phyloP scores from a whole-genome alignment of 1,284 basidiomycete genomes.

The Sparassis latifolia region DNA sequence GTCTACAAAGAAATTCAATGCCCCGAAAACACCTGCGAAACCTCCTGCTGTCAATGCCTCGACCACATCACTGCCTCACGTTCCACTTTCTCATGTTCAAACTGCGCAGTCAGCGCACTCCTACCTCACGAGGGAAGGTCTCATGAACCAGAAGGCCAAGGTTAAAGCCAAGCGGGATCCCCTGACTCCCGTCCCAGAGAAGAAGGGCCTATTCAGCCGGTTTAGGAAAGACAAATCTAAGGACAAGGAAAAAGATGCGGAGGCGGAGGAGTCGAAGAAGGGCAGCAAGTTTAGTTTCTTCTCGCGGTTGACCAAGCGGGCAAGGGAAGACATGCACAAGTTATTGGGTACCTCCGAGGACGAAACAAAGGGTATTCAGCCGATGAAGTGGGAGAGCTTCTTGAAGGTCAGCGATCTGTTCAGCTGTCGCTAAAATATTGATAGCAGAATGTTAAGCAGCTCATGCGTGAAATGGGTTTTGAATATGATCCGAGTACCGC shows the following conservation, averaged over 20 bases:
- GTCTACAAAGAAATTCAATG: slow-evolving; percentile 7
- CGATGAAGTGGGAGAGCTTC: slow-evolving; percentile 73
- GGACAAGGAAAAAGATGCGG: slow-evolving; percentile 26
- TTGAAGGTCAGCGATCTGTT: slow-evolving; percentile 36
- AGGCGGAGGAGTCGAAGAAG: slow-evolving; percentile 11
- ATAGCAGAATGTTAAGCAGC: slow-evolving; percentile 30
- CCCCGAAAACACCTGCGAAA: slow-evolving; percentile 12
- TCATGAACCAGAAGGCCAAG: slow-evolving; percentile 43
- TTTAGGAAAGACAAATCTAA: slow-evolving; percentile 32
- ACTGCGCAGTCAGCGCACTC: slow-evolving; percentile 62
- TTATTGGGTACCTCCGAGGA: slow-evolving; percentile 51
- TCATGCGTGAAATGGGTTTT: slow-evolving; percentile 77
- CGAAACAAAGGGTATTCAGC: slow-evolving; percentile 45
- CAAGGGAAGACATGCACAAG: slow-evolving; percentile 53
- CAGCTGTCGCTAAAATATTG: not conserved
- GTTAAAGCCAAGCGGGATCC: slow-evolving; percentile 60
- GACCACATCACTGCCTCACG: slow-evolving; percentile 23
- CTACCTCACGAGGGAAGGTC: slow-evolving; percentile 52
- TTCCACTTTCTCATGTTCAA: slow-evolving; percentile 39
- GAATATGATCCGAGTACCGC: slow-evolving; percentile 64
- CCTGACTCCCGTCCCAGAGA: slow-evolving; percentile 40
- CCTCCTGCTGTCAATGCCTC: slow-evolving; percentile 16
- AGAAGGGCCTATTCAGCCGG: slow-evolving; percentile 44
- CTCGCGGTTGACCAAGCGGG: slow-evolving; percentile 50
- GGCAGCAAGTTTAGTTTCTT: slow-evolving; percentile 47